These are phyloP conservation scores for Volutella citrinella DNA, from an alignment of 2,329 filamentous ascomycete genomes.

Conservation along the genomic window DNA sequence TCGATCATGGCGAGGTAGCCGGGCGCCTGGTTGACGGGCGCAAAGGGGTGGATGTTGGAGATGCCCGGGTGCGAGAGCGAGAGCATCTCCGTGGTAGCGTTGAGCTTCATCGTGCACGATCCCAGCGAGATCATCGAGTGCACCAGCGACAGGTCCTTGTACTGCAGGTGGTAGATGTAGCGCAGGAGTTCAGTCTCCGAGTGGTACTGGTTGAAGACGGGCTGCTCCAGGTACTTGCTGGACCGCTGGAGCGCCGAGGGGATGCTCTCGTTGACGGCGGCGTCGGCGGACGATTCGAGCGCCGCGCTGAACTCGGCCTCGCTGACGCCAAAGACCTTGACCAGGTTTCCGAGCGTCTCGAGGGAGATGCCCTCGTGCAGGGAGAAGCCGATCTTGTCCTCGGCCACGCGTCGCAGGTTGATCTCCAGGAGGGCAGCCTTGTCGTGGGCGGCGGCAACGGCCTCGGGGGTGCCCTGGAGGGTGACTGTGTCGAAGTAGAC, in stretches of 20 bases:
- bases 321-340: slow-evolving; percentile 24
- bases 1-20: slow-evolving; percentile 71
- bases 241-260: slow-evolving; percentile 66
- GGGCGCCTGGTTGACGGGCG: slow-evolving; percentile 59
- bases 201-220: slow-evolving; percentile 92
- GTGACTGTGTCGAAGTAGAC: slow-evolving; percentile 80
- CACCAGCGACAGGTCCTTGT: slow-evolving; percentile 88
- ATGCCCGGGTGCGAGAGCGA: slow-evolving; percentile 49
- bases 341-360: slow-evolving; percentile 19
- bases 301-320: slow-evolving; percentile 22
- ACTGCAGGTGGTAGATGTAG: slow-evolving; percentile 90
- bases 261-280: slow-evolving; percentile 36
- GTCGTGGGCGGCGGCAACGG: slow-evolving; percentile 21
- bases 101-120: slow-evolving; percentile 98
- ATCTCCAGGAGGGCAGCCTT: slow-evolving; percentile 16
- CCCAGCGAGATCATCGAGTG: slow-evolving; percentile 98
- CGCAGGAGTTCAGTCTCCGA: slow-evolving; percentile 91
- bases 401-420: slow-evolving; percentile 27
- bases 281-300: slow-evolving; percentile 31
- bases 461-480: slow-evolving; percentile 46
- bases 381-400: slow-evolving; percentile 30
- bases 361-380: slow-evolving; percentile 26
- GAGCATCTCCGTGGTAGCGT: slow-evolving; percentile 90
- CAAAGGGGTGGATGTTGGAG: slow-evolving; percentile 77
- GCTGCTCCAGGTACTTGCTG: slow-evolving; percentile 77